These are phyloP conservation scores for Flueggea neowawraea DNA, from an alignment of 441 rosid genomes.

Conservation along the genomic window DNA sequence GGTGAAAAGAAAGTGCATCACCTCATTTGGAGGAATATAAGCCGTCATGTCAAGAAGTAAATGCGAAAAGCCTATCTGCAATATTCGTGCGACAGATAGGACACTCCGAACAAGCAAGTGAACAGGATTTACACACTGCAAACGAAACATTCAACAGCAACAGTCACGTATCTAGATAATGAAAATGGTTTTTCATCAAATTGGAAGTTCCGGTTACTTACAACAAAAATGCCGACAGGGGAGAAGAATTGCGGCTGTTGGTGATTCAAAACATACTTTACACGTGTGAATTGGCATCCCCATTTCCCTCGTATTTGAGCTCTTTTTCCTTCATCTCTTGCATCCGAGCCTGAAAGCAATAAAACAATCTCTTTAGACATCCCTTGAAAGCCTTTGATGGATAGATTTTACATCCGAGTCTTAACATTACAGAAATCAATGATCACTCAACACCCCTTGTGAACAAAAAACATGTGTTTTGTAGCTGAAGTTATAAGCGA, in stretches of 20 bases:
- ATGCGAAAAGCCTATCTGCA: conserved; percentile 88
- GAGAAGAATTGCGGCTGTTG: conserved; percentile 95
- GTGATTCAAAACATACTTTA: conserved; percentile 92
- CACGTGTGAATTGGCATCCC: conserved; percentile 90
- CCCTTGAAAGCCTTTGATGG: not conserved
- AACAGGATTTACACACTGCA: conserved; percentile 98
- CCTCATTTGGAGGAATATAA: conserved; percentile 41
- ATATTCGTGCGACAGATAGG: conserved; percentile 98
- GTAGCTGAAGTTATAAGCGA: too few relatives aligned
- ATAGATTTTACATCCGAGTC: not conserved
- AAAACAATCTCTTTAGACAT: not conserved
- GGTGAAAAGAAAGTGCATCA: conserved; percentile 8
- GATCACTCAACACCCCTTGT: not conserved
- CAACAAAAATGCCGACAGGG: conserved; percentile 99
- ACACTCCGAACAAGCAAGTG: conserved; percentile 96
- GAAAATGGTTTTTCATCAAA: not conserved
- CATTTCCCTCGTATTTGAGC: conserved; percentile 57
- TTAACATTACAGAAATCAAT: not conserved
- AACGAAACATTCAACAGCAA: not conserved
- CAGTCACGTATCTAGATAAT: too few relatives aligned
- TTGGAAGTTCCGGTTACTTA: conserved; percentile 36
- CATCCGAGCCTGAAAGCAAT: conserved; percentile 74
- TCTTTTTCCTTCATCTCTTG: conserved; percentile 98
- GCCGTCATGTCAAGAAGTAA: conserved; percentile 58
- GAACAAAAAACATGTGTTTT: not conserved